These are phyloP conservation scores for Wickerhamiella qilinensis DNA, from an alignment of 805 yeast species.

Conservation along the genomic window DNA sequence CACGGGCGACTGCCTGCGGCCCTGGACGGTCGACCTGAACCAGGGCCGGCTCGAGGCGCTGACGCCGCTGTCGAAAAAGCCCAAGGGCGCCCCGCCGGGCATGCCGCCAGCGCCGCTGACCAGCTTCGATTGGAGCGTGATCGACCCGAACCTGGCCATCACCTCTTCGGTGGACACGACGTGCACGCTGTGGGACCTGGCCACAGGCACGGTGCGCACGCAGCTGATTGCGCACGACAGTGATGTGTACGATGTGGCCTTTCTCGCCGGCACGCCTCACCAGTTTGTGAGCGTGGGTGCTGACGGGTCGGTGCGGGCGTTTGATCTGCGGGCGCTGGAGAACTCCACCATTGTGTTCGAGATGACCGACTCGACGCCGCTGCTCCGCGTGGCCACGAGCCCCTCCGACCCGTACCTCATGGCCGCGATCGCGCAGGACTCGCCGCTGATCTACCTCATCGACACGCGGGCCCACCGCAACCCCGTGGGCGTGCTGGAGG, in stretches of 20 bases:
- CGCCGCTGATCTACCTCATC: conserved; percentile 47
- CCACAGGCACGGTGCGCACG: conserved; percentile 58
- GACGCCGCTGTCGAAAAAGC: conserved; percentile 26
- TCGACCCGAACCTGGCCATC: conserved; percentile 52
- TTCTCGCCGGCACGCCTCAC: conserved; percentile 54
- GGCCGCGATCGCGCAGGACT: conserved; percentile 66
- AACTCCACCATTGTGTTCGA: conserved; percentile 93
- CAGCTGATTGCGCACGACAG: conserved; percentile 93
- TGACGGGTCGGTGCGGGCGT: conserved; percentile 86
- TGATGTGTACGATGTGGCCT: conserved; percentile 86
- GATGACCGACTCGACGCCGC: conserved; percentile 41
- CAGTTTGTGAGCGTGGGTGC: conserved; percentile 87
- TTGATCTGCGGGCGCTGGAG: conserved; percentile 75
- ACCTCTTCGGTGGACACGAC: conserved; percentile 91
- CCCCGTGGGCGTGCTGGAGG: conserved; percentile 56
- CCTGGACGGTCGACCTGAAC: conserved; percentile 36
- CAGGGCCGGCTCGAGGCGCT: conserved; percentile 25
- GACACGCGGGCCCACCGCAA: conserved; percentile 82
- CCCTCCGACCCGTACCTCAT: conserved; percentile 67
- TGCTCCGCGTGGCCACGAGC: conserved; percentile 62
- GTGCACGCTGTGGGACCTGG: conserved; percentile 88
- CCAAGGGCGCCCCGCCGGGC: conserved; percentile 27
- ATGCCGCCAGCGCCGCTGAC: conserved; percentile 60
- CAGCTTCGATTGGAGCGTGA: conserved; percentile 80
- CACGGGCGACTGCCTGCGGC: conserved; percentile 52